phyloP scores from a whole-genome alignment of 352 stramenopile genomes.

The Pythium brassicae region DNA sequence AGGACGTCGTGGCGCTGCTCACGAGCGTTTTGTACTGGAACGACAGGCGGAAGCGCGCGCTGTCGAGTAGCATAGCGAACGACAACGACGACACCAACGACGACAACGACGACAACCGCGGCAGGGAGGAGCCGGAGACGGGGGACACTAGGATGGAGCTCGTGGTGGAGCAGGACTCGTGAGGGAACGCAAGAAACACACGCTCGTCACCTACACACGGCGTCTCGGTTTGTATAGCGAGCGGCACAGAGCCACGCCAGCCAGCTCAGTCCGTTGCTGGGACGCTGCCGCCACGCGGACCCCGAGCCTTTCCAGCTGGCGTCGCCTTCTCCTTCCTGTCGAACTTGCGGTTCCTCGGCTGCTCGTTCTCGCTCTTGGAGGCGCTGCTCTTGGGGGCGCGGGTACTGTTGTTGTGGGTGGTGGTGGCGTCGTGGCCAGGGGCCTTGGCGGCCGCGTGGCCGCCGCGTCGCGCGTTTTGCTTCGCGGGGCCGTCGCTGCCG shows the following conservation, averaged over 20 bases:
- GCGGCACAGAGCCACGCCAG: neutral
- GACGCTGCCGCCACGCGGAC: no score
- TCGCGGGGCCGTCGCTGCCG: neutral
- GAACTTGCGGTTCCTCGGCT: neutral
- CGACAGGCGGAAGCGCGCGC: conserved; percentile 40
- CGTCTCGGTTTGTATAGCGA: neutral
- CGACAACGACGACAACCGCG: neutral
- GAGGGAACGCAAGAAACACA: no score
- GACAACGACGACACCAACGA: neutral
- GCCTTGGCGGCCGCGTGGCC: no score
- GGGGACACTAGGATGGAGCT: conserved; percentile 2
- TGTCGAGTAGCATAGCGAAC: conserved; percentile 14
- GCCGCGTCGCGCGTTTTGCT: no score
- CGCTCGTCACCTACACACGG: no score
- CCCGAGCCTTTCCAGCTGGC: no score
- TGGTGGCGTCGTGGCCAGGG: no score
- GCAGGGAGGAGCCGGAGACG: neutral
- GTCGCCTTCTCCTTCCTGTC: no score
- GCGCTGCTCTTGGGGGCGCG: no score
- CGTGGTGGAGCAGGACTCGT: neutral
- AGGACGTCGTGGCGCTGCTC: conserved; percentile 72
- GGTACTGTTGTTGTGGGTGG: no score
- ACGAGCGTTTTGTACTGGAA: conserved; percentile 71
- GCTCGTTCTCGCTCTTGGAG: conserved; percentile 8
- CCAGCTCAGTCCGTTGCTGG: no score